A percentile compares a stretch with the other conserved stretches of the same genome.
These are phyloP conservation scores for Neonectria ditissima DNA, from an alignment of 2,329 filamentous ascomycete genomes.

Conservation along the genomic window DNA sequence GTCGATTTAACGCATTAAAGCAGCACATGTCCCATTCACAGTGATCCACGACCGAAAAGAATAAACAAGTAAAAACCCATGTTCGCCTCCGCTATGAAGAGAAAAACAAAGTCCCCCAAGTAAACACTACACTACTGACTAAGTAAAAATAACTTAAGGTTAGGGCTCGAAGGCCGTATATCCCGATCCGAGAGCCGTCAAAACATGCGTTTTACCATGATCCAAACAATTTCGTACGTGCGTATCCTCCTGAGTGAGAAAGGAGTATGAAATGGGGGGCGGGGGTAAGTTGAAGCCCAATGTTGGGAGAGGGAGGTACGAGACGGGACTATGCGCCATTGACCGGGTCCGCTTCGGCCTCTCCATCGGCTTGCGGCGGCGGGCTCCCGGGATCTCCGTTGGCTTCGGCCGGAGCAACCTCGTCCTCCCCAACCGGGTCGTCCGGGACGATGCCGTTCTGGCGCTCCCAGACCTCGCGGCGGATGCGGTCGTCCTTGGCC, in stretches of 20 bases:
- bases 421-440: slow-evolving; percentile 56
- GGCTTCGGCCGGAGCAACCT: slow-evolving; percentile 38
- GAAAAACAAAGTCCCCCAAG: slow-evolving; percentile 21
- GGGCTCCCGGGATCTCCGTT: slow-evolving; percentile 34
- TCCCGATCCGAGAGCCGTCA: slow-evolving; percentile 24
- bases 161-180: slow-evolving; percentile 12
- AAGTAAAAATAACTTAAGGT: slow-evolving; percentile 3
- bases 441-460: slow-evolving; percentile 68
- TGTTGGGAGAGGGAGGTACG: not conserved
- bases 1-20: slow-evolving; percentile 15
- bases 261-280: slow-evolving; percentile 2
- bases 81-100: slow-evolving; percentile 52
- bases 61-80: slow-evolving; percentile 37
- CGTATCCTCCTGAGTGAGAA: slow-evolving; percentile 11
- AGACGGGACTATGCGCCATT: slow-evolving; percentile 34
- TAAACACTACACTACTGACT: slow-evolving; percentile 16
- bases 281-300: not conserved
- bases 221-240: slow-evolving; percentile 24
- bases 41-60: slow-evolving; percentile 16
- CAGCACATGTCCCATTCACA: slow-evolving; percentile 24
- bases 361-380: slow-evolving; percentile 17
- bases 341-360: slow-evolving; percentile 23
- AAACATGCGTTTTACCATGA: slow-evolving; percentile 27
- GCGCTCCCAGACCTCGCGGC: slow-evolving; percentile 81
- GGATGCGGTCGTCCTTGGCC: slow-evolving; percentile 86